Percentiles rank a stretch among this genome's conserved stretches.
These are phyloP conservation scores for Tetragonia tetragonoides DNA, from an alignment of 148 eudicot species.

Conservation along the genomic window DNA sequence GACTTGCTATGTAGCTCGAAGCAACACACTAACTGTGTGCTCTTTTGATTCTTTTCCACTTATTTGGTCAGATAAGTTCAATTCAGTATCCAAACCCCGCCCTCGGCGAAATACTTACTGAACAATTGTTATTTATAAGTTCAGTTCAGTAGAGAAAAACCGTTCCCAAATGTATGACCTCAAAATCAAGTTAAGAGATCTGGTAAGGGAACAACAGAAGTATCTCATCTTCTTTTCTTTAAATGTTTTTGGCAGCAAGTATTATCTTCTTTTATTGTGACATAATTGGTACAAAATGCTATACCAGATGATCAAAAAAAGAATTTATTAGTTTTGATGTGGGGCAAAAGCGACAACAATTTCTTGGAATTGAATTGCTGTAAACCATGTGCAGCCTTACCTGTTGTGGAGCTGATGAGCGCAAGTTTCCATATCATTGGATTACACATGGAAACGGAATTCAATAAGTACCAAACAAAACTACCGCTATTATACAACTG, in stretches of 20 bases:
- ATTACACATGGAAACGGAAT: constrained; percentile 10
- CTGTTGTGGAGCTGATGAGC: constrained; percentile 25
- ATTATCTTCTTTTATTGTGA: too few species aligned
- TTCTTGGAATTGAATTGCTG: constrained; percentile 20
- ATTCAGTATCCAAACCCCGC: too few species aligned
- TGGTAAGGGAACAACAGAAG: too few species aligned
- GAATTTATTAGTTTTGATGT: neutral
- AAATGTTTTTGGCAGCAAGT: neutral
- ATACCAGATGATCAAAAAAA: too few species aligned
- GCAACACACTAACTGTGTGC: too few species aligned
- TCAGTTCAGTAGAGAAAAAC: too few species aligned
- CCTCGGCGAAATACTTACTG: too few species aligned
- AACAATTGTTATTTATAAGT: too few species aligned
- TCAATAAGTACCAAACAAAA: neutral
- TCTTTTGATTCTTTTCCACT: too few species aligned
- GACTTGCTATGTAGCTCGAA: too few species aligned
- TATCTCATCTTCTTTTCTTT: neutral
- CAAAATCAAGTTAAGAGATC: neutral
- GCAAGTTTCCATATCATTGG: constrained; percentile 23
- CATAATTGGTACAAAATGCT: too few species aligned
- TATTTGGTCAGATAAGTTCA: too few species aligned
- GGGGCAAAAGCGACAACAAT: constrained; percentile 27
- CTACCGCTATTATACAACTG: neutral
- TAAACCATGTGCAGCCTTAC: constrained; percentile 35
- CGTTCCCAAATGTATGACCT: neutral